Percentiles rank a stretch among this genome's conserved stretches.
Conservation (phyloP, 768 basidiomycete genomes). For the Pulveroboletus sp. region DNA sequence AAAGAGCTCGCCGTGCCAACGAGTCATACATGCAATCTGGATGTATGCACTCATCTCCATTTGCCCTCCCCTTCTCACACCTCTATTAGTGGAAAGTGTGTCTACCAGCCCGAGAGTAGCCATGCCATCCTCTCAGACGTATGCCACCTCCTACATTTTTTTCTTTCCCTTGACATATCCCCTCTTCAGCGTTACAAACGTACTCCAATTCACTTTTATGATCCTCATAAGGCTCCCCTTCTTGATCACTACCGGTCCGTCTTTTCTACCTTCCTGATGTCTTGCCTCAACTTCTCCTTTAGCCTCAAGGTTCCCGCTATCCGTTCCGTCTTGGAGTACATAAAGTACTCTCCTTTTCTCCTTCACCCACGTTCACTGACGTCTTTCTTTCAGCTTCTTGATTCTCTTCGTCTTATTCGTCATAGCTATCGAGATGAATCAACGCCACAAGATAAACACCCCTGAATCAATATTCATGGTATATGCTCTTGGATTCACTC, state of each 20-base stretch:
- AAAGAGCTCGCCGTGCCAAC: constrained; percentile 84
- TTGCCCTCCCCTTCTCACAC: constrained; percentile 13
- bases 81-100: constrained; percentile 70
- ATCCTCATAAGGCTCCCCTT: constrained; percentile 89
- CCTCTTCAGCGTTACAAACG: constrained; percentile 82
- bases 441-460: constrained; percentile 54
- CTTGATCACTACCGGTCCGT: constrained; percentile 89
- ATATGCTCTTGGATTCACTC: constrained; percentile 74
- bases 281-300: not conserved
- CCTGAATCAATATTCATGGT: constrained; percentile 75
- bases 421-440: constrained; percentile 70
- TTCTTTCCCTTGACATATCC: not conserved
- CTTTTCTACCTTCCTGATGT: not conserved
- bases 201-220: constrained; percentile 88
- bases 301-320: constrained; percentile 92
- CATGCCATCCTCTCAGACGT: constrained; percentile 91
- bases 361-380: not conserved
- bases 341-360: constrained; percentile 49
- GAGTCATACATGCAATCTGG: constrained; percentile 83
- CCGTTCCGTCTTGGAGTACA: constrained; percentile 84
- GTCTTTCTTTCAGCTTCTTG: constrained; percentile 48
- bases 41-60: constrained; percentile 40
- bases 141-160: constrained; percentile 15
- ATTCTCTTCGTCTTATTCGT: constrained; percentile 77
- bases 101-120: constrained; percentile 83